phyloP scores from a whole-genome alignment of 2,329 filamentous ascomycete genomes.

The Ceratocystis smalleyi region DNA sequence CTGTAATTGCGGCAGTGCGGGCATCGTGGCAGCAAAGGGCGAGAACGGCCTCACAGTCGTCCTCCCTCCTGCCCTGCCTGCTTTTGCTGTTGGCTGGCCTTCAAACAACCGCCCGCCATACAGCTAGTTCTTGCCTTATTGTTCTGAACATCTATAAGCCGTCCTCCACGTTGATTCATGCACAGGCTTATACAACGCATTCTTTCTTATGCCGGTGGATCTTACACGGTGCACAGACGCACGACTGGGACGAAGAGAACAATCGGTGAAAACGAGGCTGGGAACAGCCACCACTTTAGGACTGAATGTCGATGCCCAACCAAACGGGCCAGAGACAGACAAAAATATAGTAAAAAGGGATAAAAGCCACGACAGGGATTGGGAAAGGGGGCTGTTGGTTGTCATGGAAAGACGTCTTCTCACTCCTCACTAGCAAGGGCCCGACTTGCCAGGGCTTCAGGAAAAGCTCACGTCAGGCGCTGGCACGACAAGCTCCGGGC shows the following conservation, averaged over 20 bases:
- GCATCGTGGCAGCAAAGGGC: too few relatives aligned
- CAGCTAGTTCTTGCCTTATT: too few relatives aligned
- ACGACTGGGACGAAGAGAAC: slow-evolving; percentile 1
- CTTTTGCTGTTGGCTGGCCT: too few relatives aligned
- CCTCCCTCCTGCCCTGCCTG: too few relatives aligned
- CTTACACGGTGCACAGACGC: slow-evolving; percentile 1
- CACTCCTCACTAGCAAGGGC: background rate
- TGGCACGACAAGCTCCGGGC: background rate
- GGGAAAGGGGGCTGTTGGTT: background rate
- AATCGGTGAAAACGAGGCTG: slow-evolving; percentile 8
- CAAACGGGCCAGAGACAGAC: background rate
- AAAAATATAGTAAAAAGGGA: background rate
- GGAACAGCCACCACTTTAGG: background rate
- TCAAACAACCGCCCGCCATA: too few relatives aligned
- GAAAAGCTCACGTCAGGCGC: background rate
- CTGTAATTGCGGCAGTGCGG: too few relatives aligned
- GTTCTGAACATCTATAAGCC: background rate
- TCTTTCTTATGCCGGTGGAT: background rate
- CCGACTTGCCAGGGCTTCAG: background rate
- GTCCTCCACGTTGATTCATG: background rate
- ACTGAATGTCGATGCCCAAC: background rate
- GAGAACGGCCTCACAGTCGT: too few relatives aligned
- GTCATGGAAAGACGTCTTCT: slow-evolving; percentile 10
- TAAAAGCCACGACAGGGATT: background rate
- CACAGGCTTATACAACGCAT: background rate